Evolutionary conservation across 768 basidiomycete genomes (phyloP).

Genomic region (Daedaleopsis sinensis): DNA sequence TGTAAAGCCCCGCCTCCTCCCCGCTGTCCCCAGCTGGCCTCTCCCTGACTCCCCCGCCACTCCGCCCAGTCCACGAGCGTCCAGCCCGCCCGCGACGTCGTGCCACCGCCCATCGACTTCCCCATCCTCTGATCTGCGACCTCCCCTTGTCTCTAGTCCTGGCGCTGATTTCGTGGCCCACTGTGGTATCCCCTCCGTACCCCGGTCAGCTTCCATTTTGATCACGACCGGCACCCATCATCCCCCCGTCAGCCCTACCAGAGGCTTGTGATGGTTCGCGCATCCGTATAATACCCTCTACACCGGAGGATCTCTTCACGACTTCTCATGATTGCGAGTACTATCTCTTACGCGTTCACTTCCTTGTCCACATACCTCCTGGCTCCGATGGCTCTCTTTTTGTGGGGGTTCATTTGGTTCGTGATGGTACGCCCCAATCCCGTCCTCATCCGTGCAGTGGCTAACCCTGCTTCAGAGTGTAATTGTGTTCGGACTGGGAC

Average conservation of each 20-base stretch:
- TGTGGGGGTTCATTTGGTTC: conserved; percentile 15
- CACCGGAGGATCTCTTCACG: not conserved
- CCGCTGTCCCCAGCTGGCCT: not conserved
- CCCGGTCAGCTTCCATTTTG: not conserved
- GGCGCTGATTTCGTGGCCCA: not conserved
- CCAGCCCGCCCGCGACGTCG: not conserved
- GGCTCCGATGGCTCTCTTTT: conserved; percentile 11
- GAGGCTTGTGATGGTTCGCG: not conserved
- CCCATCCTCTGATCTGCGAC: not conserved
- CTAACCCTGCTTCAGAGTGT: conserved; percentile 8
- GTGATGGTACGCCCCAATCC: not conserved
- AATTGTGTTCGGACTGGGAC: conserved; percentile 11
- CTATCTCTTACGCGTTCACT: not conserved
- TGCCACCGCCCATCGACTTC: not conserved
- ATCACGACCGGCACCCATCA: not conserved
- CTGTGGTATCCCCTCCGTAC: not conserved
- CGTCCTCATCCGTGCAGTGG: not conserved
- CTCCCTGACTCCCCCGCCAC: not conserved
- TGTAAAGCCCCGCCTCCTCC: not conserved
- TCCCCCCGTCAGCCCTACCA: not conserved
- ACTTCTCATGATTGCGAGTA: conserved; percentile 8
- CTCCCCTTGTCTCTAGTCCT: not conserved
- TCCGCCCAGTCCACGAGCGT: not conserved
- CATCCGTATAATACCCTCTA: not conserved
- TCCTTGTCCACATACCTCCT: not conserved